phyloP scores from a whole-genome alignment of 129 eudicot genomes.

The Glebionis coronaria region DNA sequence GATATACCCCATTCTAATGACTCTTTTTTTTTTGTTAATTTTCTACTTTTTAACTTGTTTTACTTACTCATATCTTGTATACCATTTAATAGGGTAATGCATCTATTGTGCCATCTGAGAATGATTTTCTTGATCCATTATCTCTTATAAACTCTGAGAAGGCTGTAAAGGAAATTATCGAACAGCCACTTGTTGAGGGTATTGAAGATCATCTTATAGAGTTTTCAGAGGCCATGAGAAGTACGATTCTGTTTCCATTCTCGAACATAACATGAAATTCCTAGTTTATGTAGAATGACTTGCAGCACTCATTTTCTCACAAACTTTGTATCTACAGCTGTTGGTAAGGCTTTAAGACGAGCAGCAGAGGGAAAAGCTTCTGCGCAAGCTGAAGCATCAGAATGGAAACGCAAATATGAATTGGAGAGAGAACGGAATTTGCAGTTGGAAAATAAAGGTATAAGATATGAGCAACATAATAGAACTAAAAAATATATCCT shows the following conservation, averaged over 20 bases:
- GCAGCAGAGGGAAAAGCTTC: slow-evolving; percentile 96
- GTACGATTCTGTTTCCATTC: slow-evolving; percentile 36
- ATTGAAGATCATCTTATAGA: slow-evolving; percentile 83
- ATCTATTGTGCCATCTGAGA: slow-evolving; percentile 49
- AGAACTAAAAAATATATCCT: no score
- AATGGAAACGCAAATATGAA: slow-evolving; percentile 98
- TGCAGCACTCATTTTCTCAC: slow-evolving; percentile 15
- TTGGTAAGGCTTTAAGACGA: slow-evolving; percentile 74
- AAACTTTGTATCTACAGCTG: slow-evolving; percentile 49
- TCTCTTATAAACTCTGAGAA: slow-evolving; percentile 62
- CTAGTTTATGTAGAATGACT: not conserved
- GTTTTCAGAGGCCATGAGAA: slow-evolving; percentile 94
- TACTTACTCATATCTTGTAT: slow-evolving; percentile 1
- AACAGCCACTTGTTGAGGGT: slow-evolving; percentile 72
- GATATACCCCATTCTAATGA: not conserved
- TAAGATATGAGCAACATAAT: not conserved
- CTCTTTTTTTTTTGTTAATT: not conserved
- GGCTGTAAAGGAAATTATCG: slow-evolving; percentile 63
- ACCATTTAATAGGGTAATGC: slow-evolving; percentile 38
- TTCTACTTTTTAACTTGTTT: not conserved
- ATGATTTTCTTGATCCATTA: slow-evolving; percentile 48
- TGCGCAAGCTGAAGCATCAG: slow-evolving; percentile 94
- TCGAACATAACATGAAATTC: slow-evolving; percentile 1
- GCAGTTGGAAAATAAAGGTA: slow-evolving; percentile 82
- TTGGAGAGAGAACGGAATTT: slow-evolving; percentile 60